phyloP scores from a whole-genome alignment of 1,284 basidiomycete genomes.

The Flammula alnicola region DNA sequence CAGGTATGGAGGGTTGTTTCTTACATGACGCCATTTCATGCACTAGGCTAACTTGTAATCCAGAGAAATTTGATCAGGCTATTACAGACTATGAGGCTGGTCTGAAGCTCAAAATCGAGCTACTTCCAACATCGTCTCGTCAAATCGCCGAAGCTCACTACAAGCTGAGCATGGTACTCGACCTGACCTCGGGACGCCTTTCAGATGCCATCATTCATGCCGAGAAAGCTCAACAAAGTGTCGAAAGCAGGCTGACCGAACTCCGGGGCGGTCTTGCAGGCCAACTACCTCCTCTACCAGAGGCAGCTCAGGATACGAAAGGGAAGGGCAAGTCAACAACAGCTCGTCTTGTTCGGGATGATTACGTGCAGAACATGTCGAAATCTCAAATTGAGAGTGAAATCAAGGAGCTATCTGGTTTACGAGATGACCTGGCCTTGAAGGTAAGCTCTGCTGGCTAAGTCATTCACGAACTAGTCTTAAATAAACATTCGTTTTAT shows the following conservation, averaged over 20 bases:
- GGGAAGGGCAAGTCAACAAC: slow-evolving; percentile 68
- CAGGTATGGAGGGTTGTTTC: slow-evolving; percentile 52
- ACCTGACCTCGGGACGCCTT: slow-evolving; percentile 81
- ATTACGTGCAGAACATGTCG: slow-evolving; percentile 62
- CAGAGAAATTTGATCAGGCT: slow-evolving; percentile 93
- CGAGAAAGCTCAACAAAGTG: slow-evolving; percentile 76
- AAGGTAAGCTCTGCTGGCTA: slow-evolving; percentile 56
- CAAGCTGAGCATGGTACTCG: slow-evolving; percentile 87
- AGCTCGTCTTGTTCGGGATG: slow-evolving; percentile 49
- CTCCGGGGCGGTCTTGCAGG: slow-evolving; percentile 59
- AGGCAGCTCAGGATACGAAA: slow-evolving; percentile 44
- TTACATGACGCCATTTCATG: not conserved
- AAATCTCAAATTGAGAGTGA: slow-evolving; percentile 74
- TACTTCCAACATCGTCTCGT: slow-evolving; percentile 80
- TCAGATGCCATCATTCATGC: slow-evolving; percentile 82
- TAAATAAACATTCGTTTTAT: not conserved
- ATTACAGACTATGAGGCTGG: slow-evolving; percentile 82
- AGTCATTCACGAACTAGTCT: not conserved
- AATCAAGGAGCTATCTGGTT: slow-evolving; percentile 74
- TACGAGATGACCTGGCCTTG: slow-evolving; percentile 79
- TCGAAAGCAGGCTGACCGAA: slow-evolving; percentile 70
- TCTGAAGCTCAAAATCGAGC: slow-evolving; percentile 67
- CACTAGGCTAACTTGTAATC: slow-evolving; percentile 6
- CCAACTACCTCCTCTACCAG: slow-evolving; percentile 37
- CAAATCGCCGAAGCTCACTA: slow-evolving; percentile 91